phyloP scores from a whole-genome alignment of 2,329 filamentous ascomycete species.

The Orbilia oligospora region DNA sequence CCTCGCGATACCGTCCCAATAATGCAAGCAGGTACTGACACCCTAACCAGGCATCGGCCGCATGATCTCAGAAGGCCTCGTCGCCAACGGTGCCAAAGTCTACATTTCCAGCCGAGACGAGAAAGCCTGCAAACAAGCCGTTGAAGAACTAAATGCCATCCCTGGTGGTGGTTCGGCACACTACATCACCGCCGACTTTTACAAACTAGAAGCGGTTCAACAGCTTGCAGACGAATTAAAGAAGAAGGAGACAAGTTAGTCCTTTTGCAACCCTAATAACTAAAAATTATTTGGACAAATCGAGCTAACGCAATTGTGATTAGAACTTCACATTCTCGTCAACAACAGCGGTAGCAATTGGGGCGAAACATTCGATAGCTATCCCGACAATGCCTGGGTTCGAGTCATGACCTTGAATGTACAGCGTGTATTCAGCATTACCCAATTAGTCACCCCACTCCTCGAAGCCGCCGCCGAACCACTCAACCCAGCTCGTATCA shows the following conservation, averaged over 20 bases:
- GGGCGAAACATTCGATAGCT: slow-evolving; percentile 74
- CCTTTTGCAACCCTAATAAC: too few species aligned
- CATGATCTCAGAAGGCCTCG: slow-evolving; percentile 78
- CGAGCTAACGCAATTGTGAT: slow-evolving; percentile 3
- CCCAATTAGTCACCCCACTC: slow-evolving; percentile 75
- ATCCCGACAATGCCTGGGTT: slow-evolving; percentile 71
- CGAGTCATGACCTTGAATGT: slow-evolving; percentile 75
- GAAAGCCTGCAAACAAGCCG: slow-evolving; percentile 74
- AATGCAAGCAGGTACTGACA: background rate
- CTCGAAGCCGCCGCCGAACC: slow-evolving; percentile 71
- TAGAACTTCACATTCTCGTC: slow-evolving; percentile 74
- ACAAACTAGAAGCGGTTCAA: slow-evolving; percentile 74
- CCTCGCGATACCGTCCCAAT: background rate
- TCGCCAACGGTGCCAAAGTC: slow-evolving; percentile 77
- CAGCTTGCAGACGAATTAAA: slow-evolving; percentile 74
- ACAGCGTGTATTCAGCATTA: slow-evolving; percentile 77
- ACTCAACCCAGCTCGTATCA: slow-evolving; percentile 72
- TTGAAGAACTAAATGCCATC: slow-evolving; percentile 72
- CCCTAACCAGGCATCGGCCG: slow-evolving; percentile 72
- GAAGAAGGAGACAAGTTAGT: slow-evolving; percentile 69
- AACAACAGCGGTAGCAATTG: slow-evolving; percentile 78
- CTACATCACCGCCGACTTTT: slow-evolving; percentile 75
- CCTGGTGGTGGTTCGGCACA: slow-evolving; percentile 72
- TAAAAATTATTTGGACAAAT: too few species aligned
- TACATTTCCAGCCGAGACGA: slow-evolving; percentile 79